Conservation (phyloP, 768 basidiomycete species). For the Nidularia pulvinata region DNA sequence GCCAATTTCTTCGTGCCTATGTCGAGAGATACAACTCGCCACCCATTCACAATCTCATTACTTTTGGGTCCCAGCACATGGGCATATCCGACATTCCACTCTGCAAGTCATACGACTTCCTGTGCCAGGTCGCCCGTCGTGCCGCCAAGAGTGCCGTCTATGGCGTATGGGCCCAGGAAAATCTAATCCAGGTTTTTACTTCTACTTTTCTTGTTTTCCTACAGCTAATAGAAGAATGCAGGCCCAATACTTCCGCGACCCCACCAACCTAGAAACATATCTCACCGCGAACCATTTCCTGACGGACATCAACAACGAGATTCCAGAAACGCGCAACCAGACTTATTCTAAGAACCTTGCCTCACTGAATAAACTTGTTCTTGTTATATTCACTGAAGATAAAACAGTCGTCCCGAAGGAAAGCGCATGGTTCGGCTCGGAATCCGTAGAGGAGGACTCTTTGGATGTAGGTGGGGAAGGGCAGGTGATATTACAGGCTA, state of each 20-base stretch:
- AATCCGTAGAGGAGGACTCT: constrained; percentile 38
- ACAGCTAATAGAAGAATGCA: constrained; percentile 16
- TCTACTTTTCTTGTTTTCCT: no score
- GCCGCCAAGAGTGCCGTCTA: constrained; percentile 69
- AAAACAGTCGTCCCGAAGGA: constrained; percentile 84
- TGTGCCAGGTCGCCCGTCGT: constrained; percentile 69
- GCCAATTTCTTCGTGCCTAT: constrained; percentile 88
- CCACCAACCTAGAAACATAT: constrained; percentile 56
- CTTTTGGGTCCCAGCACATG: constrained; percentile 89
- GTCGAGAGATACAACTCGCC: constrained; percentile 76
- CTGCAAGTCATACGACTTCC: constrained; percentile 63
- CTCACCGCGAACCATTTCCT: constrained; percentile 66
- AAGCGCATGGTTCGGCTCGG: constrained; percentile 85
- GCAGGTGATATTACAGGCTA: not conserved
- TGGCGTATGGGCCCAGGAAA: constrained; percentile 71
- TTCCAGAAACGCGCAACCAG: constrained; percentile 46
- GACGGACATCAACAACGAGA: constrained; percentile 78
- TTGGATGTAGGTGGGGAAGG: not conserved
- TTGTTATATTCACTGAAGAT: constrained; percentile 74
- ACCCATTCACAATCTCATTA: constrained; percentile 78
- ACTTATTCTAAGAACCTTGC: constrained; percentile 64
- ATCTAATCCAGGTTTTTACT: constrained; percentile 65
- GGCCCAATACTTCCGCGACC: constrained; percentile 90
- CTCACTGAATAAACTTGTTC: constrained; percentile 64
- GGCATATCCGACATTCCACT: constrained; percentile 75